Conservation (phyloP, 768 basidiomycete genomes). For the Agaricus sinodeliciosus region DNA sequence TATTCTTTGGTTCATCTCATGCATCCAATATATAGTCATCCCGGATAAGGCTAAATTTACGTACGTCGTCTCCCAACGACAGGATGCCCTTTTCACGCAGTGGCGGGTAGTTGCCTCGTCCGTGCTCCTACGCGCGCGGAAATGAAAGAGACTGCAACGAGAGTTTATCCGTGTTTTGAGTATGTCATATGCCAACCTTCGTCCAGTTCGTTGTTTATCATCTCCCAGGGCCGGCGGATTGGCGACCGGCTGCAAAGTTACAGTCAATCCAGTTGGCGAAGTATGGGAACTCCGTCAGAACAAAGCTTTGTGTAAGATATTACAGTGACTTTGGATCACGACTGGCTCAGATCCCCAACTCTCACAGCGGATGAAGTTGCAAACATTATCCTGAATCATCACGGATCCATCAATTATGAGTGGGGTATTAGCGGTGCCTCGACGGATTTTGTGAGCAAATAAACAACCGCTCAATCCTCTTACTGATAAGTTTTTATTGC, state of each 20-base stretch:
- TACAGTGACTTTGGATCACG: not conserved
- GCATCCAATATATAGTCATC: conserved; percentile 48
- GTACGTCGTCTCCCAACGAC: conserved; percentile 28
- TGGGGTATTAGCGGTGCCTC: conserved; percentile 68
- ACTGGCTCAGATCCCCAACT: not conserved
- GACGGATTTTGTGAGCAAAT: conserved; percentile 68
- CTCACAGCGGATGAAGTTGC: conserved; percentile 56
- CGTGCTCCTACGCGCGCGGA: conserved; percentile 66
- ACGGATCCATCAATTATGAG: conserved; percentile 55
- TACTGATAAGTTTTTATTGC: not conserved
- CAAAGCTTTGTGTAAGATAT: conserved; percentile 42
- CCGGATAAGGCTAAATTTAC: conserved; percentile 74
- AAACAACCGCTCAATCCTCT: not conserved
- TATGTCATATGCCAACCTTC: conserved; percentile 23
- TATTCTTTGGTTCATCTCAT: not conserved
- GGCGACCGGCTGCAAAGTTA: conserved; percentile 57
- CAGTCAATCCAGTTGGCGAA: conserved; percentile 28
- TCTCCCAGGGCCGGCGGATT: conserved; percentile 51
- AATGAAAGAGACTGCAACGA: conserved; percentile 46
- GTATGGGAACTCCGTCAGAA: conserved; percentile 64
- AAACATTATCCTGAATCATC: conserved; percentile 51
- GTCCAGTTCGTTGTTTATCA: not conserved
- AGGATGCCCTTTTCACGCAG: not conserved
- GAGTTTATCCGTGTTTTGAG: conserved; percentile 71
- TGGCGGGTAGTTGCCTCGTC: conserved; percentile 50